Evolutionary conservation across 352 stramenopile genomes (phyloP).

Genomic region (Phytopythium mirpurense): DNA sequence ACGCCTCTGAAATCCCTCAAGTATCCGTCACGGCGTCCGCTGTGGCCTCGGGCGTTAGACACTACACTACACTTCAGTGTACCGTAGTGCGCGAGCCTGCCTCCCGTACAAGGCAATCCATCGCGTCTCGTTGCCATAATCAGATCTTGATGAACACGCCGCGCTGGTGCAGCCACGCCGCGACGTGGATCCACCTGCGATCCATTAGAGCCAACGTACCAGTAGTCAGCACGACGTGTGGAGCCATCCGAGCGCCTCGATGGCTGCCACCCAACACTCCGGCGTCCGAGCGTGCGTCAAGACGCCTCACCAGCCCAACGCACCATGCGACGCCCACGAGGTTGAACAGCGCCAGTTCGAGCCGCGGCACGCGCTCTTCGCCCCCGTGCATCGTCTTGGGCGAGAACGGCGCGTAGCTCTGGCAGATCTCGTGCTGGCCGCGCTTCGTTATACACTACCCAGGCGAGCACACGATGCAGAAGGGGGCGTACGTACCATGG

Average conservation of each 20-base stretch:
- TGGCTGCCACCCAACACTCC: background rate
- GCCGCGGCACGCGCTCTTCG: slow-evolving; percentile 9
- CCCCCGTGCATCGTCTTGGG: slow-evolving; percentile 13
- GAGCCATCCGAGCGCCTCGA: slow-evolving; percentile 7
- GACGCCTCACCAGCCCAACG: background rate
- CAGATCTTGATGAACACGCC: slow-evolving; percentile 23
- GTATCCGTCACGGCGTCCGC: too few species aligned
- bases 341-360: slow-evolving; percentile 48
- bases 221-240: background rate
- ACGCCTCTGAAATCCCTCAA: too few species aligned
- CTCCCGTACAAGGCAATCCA: too few species aligned
- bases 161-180: slow-evolving; percentile 25
- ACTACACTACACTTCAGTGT: too few species aligned
- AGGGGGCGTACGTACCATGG: slow-evolving; percentile 37
- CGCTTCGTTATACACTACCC: too few species aligned
- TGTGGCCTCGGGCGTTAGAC: too few species aligned
- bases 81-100: too few species aligned
- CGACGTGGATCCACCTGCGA: slow-evolving; percentile 32
- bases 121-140: too few species aligned
- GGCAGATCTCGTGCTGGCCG: slow-evolving; percentile 50
- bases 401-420: slow-evolving; percentile 44
- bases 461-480: too few species aligned
- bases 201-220: slow-evolving; percentile 4
- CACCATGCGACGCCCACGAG: slow-evolving; percentile 25
- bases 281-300: background rate